Conservation (phyloP, 2,329 filamentous ascomycete genomes). For the Zymoseptoria tritici region DNA sequence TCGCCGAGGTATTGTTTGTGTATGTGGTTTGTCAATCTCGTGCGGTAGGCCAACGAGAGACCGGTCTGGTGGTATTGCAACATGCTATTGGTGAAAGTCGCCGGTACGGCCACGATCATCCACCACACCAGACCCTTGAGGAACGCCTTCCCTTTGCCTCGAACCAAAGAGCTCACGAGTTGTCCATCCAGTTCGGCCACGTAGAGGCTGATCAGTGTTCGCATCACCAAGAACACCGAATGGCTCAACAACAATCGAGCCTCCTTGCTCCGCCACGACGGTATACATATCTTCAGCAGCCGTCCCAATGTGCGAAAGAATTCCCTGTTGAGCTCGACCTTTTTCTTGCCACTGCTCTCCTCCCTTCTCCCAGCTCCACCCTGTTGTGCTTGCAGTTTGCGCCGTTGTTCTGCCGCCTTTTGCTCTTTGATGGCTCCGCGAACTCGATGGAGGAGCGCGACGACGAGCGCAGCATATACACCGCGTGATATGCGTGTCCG, state of each 20-base stretch:
- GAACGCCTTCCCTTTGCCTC: constrained; percentile 86
- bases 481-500: constrained; percentile 75
- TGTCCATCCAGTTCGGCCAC: constrained; percentile 93
- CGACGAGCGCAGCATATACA: constrained; percentile 73
- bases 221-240: constrained; percentile 81
- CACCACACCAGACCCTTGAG: constrained; percentile 86
- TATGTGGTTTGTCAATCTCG: constrained; percentile 85
- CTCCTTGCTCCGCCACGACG: constrained; percentile 84
- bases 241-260: constrained; percentile 79
- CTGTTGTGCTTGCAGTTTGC: constrained; percentile 28
- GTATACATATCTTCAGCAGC: constrained; percentile 79
- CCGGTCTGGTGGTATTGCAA: constrained; percentile 95
- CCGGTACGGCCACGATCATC: constrained; percentile 91
- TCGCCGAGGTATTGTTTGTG: constrained; percentile 95
- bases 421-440: constrained; percentile 89
- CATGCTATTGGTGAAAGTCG: constrained; percentile 64
- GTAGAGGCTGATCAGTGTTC: constrained; percentile 89
- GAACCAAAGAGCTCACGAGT: constrained; percentile 84
- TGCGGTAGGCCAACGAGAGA: constrained; percentile 84
- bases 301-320: constrained; percentile 71
- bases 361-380: constrained; percentile 21
- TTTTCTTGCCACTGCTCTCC: constrained; percentile 46
- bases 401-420: constrained; percentile 61
- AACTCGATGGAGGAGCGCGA: constrained; percentile 77
- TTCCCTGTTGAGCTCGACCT: constrained; percentile 87